Percentiles rank a stretch among this genome's conserved stretches.
Evolutionary conservation across 352 stramenopile species (phyloP).

Genomic region (Pythium grandisporangium): DNA sequence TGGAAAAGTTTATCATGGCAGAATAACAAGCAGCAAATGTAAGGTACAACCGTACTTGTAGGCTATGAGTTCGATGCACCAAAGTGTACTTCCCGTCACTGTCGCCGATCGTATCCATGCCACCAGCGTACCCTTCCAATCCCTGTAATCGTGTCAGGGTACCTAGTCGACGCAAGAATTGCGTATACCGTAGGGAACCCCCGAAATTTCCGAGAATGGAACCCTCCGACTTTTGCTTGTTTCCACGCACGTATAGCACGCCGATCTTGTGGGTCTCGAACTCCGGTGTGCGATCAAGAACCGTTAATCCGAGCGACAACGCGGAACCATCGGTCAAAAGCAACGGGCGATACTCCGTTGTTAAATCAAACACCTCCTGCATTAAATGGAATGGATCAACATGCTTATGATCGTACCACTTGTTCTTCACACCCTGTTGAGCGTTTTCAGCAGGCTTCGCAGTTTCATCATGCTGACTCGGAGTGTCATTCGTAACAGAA

Average conservation of each 20-base stretch:
- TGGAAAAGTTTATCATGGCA: too few species aligned
- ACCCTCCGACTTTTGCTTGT: conserved; percentile 44
- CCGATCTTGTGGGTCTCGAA: conserved; percentile 86
- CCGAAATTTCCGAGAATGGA: conserved; percentile 69
- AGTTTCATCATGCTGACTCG: too few species aligned
- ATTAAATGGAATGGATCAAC: conserved; percentile 71
- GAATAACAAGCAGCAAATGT: not conserved
- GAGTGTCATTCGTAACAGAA: too few species aligned
- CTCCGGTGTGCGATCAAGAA: conserved; percentile 72
- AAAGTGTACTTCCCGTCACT: conserved; percentile 73
- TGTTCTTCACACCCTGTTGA: too few species aligned
- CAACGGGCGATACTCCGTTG: conserved; percentile 38
- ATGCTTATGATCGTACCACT: too few species aligned
- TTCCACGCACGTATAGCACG: conserved; percentile 55
- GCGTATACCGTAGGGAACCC: conserved; percentile 64
- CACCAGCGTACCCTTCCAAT: conserved; percentile 57
- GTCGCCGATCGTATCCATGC: conserved; percentile 57
- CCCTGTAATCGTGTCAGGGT: conserved; percentile 59
- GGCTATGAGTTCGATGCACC: conserved; percentile 53
- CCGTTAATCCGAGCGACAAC: conserved; percentile 50
- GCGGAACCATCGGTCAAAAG: conserved; percentile 43
- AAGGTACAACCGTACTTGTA: conserved; percentile 32
- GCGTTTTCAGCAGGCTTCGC: too few species aligned
- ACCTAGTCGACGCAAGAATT: conserved; percentile 62
- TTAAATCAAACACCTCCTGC: conserved; percentile 76